These are phyloP conservation scores for Trichaptum fuscoviolaceum DNA, from an alignment of 768 basidiomycete genomes.

Conservation along the genomic window DNA sequence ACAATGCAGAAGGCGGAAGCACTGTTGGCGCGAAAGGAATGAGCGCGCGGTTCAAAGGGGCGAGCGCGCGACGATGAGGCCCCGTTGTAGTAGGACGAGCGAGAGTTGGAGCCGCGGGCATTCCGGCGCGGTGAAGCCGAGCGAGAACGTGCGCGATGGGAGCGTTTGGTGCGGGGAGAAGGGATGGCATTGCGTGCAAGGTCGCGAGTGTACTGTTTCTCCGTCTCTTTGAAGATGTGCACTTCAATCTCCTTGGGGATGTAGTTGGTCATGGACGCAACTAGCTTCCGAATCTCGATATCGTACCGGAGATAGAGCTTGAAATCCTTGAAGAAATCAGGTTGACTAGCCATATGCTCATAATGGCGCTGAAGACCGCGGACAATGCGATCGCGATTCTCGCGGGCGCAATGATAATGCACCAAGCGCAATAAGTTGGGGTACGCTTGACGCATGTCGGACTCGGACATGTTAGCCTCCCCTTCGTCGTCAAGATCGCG, in stretches of 20 bases:
- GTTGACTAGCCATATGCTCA: not conserved
- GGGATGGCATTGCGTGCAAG: too few species aligned
- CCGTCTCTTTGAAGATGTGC: not conserved
- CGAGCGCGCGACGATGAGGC: too few species aligned
- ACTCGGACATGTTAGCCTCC: not conserved
- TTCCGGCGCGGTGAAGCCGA: too few species aligned
- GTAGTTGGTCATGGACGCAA: not conserved
- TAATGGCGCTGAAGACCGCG: not conserved
- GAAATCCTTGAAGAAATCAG: not conserved
- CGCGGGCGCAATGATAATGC: not conserved
- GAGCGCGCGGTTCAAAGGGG: too few species aligned
- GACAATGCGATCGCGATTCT: not conserved
- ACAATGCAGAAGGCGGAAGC: not conserved
- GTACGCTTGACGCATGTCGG: not conserved
- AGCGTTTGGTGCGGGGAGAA: too few species aligned
- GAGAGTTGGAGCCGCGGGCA: too few species aligned
- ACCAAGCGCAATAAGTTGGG: not conserved
- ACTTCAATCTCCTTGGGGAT: not conserved
- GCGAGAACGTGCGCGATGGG: too few species aligned
- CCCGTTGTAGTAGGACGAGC: too few species aligned
- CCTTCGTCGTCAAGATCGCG: not conserved
- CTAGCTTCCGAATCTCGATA: not conserved
- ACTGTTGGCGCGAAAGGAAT: not conserved
- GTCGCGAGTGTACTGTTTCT: too few species aligned
- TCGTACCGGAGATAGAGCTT: not conserved